phyloP scores from a whole-genome alignment of 352 stramenopile genomes.

The Thraustotheca clavata region DNA sequence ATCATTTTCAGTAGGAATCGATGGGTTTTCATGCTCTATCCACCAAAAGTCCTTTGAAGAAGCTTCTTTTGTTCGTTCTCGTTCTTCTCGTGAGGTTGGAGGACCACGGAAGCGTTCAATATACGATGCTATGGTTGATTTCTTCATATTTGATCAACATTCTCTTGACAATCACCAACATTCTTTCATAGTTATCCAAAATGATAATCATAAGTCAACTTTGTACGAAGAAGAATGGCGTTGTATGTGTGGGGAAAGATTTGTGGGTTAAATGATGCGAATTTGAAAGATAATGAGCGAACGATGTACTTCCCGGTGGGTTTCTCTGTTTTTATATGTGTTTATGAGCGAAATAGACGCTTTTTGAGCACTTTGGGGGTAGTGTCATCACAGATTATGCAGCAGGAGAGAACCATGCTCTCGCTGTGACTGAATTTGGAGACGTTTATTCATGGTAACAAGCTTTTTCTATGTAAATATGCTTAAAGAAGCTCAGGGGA shows the following conservation, averaged over 20 bases:
- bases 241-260: conserved; percentile 75
- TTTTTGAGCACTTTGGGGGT: conserved; percentile 40
- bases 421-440: conserved; percentile 73
- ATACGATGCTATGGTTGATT: conserved; percentile 13
- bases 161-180: neutral
- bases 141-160: neutral
- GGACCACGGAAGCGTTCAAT: conserved; percentile 17
- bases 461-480: neutral
- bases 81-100: conserved; percentile 17
- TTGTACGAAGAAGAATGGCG: conserved; percentile 35
- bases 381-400: conserved; percentile 66
- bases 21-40: neutral
- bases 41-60: conserved; percentile 13
- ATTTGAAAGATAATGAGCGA: conserved; percentile 51
- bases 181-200: neutral
- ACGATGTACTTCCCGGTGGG: conserved; percentile 22
- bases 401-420: conserved; percentile 58
- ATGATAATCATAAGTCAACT: neutral
- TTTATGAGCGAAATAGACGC: conserved; percentile 26
- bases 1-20: neutral
- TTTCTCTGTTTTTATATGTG: neutral
- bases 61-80: neutral
- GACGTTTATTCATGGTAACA: conserved; percentile 65
- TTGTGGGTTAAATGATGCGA: conserved; percentile 40
- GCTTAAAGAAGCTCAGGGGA: conserved; percentile 27